Conservation (phyloP, 495 filamentous ascomycete species). For the Baudoinia panamericana region DNA sequence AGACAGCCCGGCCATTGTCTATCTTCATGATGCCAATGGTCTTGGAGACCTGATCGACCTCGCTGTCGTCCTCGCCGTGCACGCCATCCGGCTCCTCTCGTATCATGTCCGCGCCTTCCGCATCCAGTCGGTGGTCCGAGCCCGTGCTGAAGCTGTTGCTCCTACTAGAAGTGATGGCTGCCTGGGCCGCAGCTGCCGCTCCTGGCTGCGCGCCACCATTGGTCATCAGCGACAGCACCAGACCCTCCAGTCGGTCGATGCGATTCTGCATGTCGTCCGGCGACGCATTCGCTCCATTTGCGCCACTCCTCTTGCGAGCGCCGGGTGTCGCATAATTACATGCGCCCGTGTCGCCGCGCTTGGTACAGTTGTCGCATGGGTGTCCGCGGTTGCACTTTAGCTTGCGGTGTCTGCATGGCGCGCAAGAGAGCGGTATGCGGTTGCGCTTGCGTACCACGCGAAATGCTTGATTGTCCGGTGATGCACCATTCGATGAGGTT, state of each 20-base stretch:
- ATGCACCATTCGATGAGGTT: conserved; percentile 58
- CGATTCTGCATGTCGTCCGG: conserved; percentile 98
- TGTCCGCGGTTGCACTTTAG: conserved; percentile 87
- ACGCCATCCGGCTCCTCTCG: conserved; percentile 32
- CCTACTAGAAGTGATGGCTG: conserved; percentile 49
- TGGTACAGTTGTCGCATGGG: conserved; percentile 92
- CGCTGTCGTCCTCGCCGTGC: conserved; percentile 53
- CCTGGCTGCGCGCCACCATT: conserved; percentile 53
- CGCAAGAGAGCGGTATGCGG: conserved; percentile 85
- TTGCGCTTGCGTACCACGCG: conserved; percentile 90
- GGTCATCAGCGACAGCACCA: conserved; percentile 93
- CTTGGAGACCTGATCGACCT: conserved; percentile 82
- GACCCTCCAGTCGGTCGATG: conserved; percentile 88
- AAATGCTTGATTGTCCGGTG: conserved; percentile 67
- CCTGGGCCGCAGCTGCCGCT: conserved; percentile 47
- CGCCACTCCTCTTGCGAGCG: conserved; percentile 58
- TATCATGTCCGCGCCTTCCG: conserved; percentile 47
- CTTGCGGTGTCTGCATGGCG: conserved; percentile 89
- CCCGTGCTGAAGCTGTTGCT: conserved; percentile 29
- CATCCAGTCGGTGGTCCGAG: conserved; percentile 33
- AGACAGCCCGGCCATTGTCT: conserved; percentile 69
- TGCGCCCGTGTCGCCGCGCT: conserved; percentile 66
- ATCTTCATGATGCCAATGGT: conserved; percentile 91
- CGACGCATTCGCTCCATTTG: conserved; percentile 42
- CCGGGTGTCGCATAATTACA: conserved; percentile 82